Evolutionary conservation across 1,284 basidiomycete species (phyloP), one percentile per base, ranked within the genome.

Genomic region (Sanghuangporus weigelae): DNA sequence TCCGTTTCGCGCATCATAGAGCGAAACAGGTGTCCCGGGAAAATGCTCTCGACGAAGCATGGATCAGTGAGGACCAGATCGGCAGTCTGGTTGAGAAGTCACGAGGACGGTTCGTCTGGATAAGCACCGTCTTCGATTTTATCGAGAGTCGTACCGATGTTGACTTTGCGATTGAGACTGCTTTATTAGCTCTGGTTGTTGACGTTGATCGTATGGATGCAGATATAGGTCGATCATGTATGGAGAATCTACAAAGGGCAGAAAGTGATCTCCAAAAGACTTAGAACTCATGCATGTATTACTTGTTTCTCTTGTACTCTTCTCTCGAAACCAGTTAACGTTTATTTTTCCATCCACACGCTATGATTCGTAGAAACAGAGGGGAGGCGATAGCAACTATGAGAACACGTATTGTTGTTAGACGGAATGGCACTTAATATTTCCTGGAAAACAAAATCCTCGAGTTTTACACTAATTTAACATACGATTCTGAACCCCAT

Each of bases 61-160:
- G 63, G 71, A 19, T 60, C 56, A 12, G 57, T 53, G 46, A 55
- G 49, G 40, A 46, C 7, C 67, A 70, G 26, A 50, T 72, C 14
- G 63, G 67, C 11, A 44, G 39, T 38, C 62, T 73, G 21, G 68
- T 69, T 21, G 38, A 65, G 31, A 71, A 67, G 40, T 66, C 71
- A 2, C 63, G 65, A 23, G 69, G 71, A 5, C 62, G 72, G 14
- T 73, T 73, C 53, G 73, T 73, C 19, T 73, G 72, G 57, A 68
- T 71, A 6, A 62, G 66, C 21, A 73, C 71, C 1, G 70, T 71
- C 38, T 63, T 73, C 55, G 71, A 70, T 61, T 69, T 70, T 38
- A 61, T 73, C 19, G 58, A 60, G 12, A 14, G 19, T n/a, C 49
- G 51, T 11, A 50, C 65, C 36, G 42, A 53, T 46, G 65, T 42